phyloP scores from a whole-genome alignment of 2,329 filamentous ascomycete genomes.

The Orbilia blumenaviensis region DNA sequence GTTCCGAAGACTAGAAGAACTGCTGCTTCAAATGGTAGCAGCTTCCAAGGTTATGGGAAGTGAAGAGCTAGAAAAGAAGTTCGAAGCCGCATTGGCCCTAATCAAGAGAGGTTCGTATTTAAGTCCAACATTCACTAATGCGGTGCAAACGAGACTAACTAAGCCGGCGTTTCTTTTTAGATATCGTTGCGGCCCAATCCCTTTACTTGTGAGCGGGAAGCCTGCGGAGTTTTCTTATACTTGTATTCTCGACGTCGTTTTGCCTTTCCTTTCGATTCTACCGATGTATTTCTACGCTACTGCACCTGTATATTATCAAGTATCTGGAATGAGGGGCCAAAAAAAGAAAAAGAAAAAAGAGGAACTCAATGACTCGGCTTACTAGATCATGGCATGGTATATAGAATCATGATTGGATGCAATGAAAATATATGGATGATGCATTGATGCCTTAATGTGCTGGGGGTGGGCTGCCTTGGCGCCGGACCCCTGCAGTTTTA shows the following conservation, averaged over 20 bases:
- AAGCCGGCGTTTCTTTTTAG: slow-evolving; percentile 61
- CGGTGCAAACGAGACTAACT: background rate
- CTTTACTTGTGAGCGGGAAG: slow-evolving; percentile 75
- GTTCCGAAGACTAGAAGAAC: slow-evolving; percentile 93
- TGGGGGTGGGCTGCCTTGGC: slow-evolving; percentile 5
- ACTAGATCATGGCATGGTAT: too few relatives aligned
- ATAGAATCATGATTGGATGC: too few relatives aligned
- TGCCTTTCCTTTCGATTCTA: background rate
- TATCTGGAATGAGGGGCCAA: too few relatives aligned
- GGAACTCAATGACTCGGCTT: too few relatives aligned
- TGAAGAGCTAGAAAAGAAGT: slow-evolving; percentile 90
- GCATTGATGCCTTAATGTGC: too few relatives aligned
- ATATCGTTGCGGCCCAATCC: slow-evolving; percentile 94
- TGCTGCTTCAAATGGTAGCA: slow-evolving; percentile 93
- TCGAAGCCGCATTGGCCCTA: slow-evolving; percentile 84
- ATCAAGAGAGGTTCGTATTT: slow-evolving; percentile 70
- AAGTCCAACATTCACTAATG: background rate
- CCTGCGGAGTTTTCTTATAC: background rate
- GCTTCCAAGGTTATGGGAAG: slow-evolving; percentile 98
- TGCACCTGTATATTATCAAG: background rate
- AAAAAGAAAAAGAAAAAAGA: too few relatives aligned
- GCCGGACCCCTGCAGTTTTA: background rate
- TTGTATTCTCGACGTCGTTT: background rate
- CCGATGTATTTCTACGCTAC: background rate
- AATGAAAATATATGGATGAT: too few relatives aligned